These are phyloP conservation scores for Entomortierella chlamydospora DNA, from an alignment of 192 early-diverging fungal genomes.

Conservation along the genomic window DNA sequence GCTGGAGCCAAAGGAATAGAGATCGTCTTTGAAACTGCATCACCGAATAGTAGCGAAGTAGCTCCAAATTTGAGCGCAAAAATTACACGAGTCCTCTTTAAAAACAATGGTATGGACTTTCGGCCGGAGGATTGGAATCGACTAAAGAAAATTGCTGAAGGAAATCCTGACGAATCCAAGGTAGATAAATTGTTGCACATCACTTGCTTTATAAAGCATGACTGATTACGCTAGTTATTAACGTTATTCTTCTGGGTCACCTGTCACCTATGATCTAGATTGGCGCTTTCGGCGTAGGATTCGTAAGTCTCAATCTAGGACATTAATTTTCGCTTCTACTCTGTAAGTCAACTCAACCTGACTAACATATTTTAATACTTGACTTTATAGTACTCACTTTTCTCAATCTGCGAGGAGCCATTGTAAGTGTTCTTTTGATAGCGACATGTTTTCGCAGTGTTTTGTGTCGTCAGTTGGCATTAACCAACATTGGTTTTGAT, in stretches of 20 bases:
- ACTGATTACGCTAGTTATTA: background rate
- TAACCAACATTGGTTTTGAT: background rate
- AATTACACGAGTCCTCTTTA: conserved; percentile 68
- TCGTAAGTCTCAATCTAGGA: conserved; percentile 30
- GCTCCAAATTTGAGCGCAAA: conserved; percentile 58
- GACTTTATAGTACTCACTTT: conserved; percentile 85
- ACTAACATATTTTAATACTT: background rate
- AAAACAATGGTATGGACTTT: conserved; percentile 90
- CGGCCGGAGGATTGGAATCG: conserved; percentile 84
- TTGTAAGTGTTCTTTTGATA: conserved; percentile 65
- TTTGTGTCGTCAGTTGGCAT: background rate
- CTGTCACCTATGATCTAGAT: conserved; percentile 40
- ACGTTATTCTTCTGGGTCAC: background rate
- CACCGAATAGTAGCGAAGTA: conserved; percentile 34
- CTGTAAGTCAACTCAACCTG: background rate
- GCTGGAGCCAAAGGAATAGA: conserved; percentile 70
- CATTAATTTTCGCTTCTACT: too few relatives aligned
- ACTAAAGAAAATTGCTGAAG: conserved; percentile 88
- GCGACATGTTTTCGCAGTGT: too few relatives aligned
- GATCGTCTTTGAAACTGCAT: conserved; percentile 68
- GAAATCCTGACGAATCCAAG: conserved; percentile 84
- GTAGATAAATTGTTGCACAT: background rate
- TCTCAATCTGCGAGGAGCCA: conserved; percentile 90
- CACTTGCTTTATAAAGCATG: background rate
- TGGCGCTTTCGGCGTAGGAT: conserved; percentile 47